Conservation (phyloP, 2,329 filamentous ascomycete species). For the Hypoxylon sp. region DNA sequence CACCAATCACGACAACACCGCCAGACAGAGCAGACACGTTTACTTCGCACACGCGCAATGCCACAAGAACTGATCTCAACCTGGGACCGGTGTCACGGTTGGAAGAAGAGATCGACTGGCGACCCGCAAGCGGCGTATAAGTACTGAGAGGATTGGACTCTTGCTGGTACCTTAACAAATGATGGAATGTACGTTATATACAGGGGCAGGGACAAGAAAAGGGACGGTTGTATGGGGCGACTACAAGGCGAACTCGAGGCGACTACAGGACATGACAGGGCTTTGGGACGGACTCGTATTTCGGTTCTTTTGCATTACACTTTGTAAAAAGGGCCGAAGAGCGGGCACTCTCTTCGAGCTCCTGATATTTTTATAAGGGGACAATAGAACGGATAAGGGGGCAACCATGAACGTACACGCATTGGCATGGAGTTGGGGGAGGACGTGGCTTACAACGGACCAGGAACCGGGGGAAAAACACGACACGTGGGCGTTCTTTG, state of each 20-base stretch:
- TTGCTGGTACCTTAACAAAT: neutral
- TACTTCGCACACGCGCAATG: neutral
- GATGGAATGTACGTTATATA: neutral
- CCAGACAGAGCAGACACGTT: neutral
- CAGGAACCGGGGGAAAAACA: conserved; percentile 2
- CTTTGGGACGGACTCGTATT: neutral
- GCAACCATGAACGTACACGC: conserved; percentile 38
- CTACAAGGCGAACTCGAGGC: neutral
- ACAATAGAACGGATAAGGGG: conserved; percentile 15
- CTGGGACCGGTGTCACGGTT: neutral
- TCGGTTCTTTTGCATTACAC: neutral
- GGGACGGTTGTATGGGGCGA: neutral
- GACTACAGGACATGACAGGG: neutral
- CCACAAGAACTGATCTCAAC: neutral
- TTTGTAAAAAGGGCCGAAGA: neutral
- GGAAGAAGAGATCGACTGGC: neutral
- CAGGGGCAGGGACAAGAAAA: neutral
- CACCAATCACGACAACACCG: neutral
- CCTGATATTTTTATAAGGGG: neutral
- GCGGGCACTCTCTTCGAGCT: conserved; percentile 2
- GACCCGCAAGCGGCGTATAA: neutral
- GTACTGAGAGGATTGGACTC: neutral
- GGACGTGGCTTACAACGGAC: conserved; percentile 8
- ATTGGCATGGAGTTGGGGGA: conserved; percentile 39
- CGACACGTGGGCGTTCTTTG: neutral